Conservation (phyloP, 352 stramenopile species). For the Phytopythium cucurbitacearum region DNA sequence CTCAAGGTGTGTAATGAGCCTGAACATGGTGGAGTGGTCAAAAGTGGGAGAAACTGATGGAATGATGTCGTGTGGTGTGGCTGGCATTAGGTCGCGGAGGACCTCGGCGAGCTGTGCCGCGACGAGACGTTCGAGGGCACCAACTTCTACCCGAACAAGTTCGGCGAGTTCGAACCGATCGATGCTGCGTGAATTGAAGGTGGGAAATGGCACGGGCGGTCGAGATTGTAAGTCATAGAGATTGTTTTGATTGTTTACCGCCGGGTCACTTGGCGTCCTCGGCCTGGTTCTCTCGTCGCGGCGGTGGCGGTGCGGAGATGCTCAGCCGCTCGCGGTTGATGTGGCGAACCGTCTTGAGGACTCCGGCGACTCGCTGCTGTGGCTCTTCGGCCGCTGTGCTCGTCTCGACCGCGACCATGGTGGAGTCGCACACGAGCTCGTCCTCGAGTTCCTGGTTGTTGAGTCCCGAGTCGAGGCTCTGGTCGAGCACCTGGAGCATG, state of each 20-base stretch:
- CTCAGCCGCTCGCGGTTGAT: slow-evolving; percentile 20
- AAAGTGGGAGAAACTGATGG: neutral
- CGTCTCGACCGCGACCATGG: slow-evolving; percentile 47
- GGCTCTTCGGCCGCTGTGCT: slow-evolving; percentile 7
- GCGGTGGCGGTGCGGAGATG: too few species aligned
- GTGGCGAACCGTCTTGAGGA: slow-evolving; percentile 27
- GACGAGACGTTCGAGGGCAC: slow-evolving; percentile 95
- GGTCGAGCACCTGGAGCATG: slow-evolving; percentile 64
- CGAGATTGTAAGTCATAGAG: neutral
- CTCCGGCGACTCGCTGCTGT: slow-evolving; percentile 25
- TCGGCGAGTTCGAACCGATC: slow-evolving; percentile 44
- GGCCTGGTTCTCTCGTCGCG: slow-evolving; percentile 21
- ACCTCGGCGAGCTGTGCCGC: slow-evolving; percentile 91
- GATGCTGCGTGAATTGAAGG: neutral
- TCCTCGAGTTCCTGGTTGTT: slow-evolving; percentile 39
- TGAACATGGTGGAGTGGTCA: slow-evolving; percentile 1
- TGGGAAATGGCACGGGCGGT: neutral
- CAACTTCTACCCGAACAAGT: slow-evolving; percentile 94
- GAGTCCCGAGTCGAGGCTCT: slow-evolving; percentile 9
- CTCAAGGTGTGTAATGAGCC: slow-evolving; percentile 59
- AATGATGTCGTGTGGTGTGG: slow-evolving; percentile 6
- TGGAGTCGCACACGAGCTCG: slow-evolving; percentile 72
- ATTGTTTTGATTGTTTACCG: neutral
- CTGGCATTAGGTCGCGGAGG: slow-evolving; percentile 81
- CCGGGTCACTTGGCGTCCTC: slow-evolving; percentile 2